A percentile compares a stretch with the other conserved stretches of the same genome.
phyloP scores from a whole-genome alignment of 2,329 filamentous ascomycete species.

The Botrytis medusae region DNA sequence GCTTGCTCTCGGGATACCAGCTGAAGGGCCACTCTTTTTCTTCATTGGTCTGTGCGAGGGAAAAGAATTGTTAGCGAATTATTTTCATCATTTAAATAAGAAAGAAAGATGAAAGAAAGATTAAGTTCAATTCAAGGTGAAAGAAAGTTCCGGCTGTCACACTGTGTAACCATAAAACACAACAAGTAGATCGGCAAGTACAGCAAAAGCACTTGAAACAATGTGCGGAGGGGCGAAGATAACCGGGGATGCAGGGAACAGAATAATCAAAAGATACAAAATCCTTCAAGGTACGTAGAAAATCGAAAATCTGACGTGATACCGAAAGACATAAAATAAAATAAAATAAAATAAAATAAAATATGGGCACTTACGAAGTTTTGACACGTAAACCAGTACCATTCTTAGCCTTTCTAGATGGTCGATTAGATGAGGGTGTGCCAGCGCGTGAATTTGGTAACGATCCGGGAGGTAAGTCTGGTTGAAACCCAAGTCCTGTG shows the following conservation, averaged over 20 bases:
- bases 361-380: slow-evolving; percentile 59
- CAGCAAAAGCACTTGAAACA: slow-evolving; percentile 15
- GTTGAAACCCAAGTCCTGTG: slow-evolving; percentile 49
- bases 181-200: slow-evolving; percentile 9
- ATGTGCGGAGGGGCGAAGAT: slow-evolving; percentile 8
- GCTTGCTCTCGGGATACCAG: slow-evolving; percentile 64
- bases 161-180: slow-evolving; percentile 33
- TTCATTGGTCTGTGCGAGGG: slow-evolving; percentile 62
- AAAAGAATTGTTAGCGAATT: slow-evolving; percentile 30
- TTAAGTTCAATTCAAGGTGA: not conserved
- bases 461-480: slow-evolving; percentile 46
- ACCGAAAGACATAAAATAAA: slow-evolving; percentile 24
- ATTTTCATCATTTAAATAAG: slow-evolving; percentile 17
- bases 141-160: slow-evolving; percentile 27
- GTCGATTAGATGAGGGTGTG: slow-evolving; percentile 55
- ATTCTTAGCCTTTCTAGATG: slow-evolving; percentile 59
- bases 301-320: slow-evolving; percentile 19
- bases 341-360: slow-evolving; percentile 25
- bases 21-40: slow-evolving; percentile 61
- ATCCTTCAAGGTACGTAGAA: slow-evolving; percentile 18
- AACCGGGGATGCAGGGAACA: not conserved
- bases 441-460: slow-evolving; percentile 56
- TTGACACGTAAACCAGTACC: slow-evolving; percentile 60
- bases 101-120: slow-evolving; percentile 11
- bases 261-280: slow-evolving; percentile 10